Conservation (phyloP, 148 eudicot species). For the Amaranthus hypochondriacus region DNA sequence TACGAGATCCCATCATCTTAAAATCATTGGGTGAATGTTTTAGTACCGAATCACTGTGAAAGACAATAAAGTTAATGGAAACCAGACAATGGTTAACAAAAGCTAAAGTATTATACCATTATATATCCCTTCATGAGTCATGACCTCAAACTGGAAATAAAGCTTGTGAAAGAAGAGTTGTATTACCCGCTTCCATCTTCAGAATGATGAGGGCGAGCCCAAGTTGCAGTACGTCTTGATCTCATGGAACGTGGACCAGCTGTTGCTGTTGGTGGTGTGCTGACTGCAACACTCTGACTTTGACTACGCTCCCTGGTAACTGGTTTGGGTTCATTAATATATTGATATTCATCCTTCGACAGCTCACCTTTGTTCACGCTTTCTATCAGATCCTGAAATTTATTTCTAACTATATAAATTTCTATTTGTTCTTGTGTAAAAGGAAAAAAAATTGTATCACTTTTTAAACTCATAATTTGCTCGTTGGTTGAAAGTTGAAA, state of each 20-base stretch:
- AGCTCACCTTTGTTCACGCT: slow-evolving; percentile 65
- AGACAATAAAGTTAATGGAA: slow-evolving; percentile 4
- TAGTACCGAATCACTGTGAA: slow-evolving; percentile 68
- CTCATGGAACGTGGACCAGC: slow-evolving; percentile 73
- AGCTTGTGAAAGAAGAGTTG: slow-evolving; percentile 6
- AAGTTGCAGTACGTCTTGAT: slow-evolving; percentile 87
- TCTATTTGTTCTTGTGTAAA: slow-evolving; percentile 40
- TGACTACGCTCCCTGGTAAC: slow-evolving; percentile 22
- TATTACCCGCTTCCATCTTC: slow-evolving; percentile 85
- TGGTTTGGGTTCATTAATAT: slow-evolving; percentile 56
- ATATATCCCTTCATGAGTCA: not conserved
- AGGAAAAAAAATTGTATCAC: not conserved
- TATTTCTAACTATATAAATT: not conserved
- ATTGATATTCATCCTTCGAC: slow-evolving; percentile 67
- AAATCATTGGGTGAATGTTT: slow-evolving; percentile 50
- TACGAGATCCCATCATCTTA: slow-evolving; percentile 85
- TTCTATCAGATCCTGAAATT: slow-evolving; percentile 75
- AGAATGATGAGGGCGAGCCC: slow-evolving; percentile 71
- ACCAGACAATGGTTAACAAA: not conserved
- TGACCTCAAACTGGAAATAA: not conserved
- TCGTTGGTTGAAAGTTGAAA: not conserved
- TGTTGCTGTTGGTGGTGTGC: slow-evolving; percentile 27
- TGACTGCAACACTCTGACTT: slow-evolving; percentile 31
- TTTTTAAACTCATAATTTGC: not conserved
- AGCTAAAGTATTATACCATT: not conserved